Evolutionary conservation across 2,329 filamentous ascomycete genomes (phyloP).

Genomic region (Diaporthe citri): DNA sequence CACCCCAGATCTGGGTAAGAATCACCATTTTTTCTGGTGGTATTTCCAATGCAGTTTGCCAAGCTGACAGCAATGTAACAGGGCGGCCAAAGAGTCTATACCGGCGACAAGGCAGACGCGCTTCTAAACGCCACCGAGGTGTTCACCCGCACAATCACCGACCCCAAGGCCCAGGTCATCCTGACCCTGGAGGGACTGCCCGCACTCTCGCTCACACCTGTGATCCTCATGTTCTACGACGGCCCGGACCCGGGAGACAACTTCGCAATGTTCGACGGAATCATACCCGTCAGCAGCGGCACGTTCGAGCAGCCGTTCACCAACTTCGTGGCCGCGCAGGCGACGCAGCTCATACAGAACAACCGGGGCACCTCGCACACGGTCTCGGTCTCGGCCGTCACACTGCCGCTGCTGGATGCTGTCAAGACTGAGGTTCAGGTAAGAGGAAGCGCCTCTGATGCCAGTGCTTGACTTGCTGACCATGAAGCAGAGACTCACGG

Average conservation of each 20-base stretch:
- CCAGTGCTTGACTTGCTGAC: background rate
- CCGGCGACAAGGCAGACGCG: constrained; percentile 35
- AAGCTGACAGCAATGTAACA: background rate
- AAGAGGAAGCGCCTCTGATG: background rate
- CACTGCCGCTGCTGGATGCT: constrained; percentile 44
- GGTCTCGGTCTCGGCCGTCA: constrained; percentile 46
- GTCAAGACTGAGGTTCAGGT: constrained; percentile 44
- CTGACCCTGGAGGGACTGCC: constrained; percentile 43
- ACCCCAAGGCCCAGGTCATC: constrained; percentile 48
- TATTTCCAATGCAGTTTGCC: fast-evolving
- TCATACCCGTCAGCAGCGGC: constrained; percentile 35
- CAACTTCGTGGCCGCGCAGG: constrained; percentile 42
- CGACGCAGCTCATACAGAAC: constrained; percentile 40
- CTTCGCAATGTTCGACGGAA: constrained; percentile 44
- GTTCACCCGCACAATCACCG: constrained; percentile 44
- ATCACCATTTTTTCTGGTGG: background rate
- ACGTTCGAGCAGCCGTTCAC: constrained; percentile 38
- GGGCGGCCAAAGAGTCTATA: constrained; percentile 37
- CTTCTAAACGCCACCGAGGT: constrained; percentile 46
- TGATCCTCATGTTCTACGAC: constrained; percentile 48
- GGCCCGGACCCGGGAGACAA: constrained; percentile 44
- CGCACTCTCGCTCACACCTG: constrained; percentile 24
- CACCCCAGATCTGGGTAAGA: constrained; percentile 41
- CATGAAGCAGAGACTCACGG: background rate
- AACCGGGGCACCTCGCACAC: constrained; percentile 46